Percentiles rank a stretch among this genome's conserved stretches.
phyloP scores from a whole-genome alignment of 345 rosid species.

The Dimocarpus longan region DNA sequence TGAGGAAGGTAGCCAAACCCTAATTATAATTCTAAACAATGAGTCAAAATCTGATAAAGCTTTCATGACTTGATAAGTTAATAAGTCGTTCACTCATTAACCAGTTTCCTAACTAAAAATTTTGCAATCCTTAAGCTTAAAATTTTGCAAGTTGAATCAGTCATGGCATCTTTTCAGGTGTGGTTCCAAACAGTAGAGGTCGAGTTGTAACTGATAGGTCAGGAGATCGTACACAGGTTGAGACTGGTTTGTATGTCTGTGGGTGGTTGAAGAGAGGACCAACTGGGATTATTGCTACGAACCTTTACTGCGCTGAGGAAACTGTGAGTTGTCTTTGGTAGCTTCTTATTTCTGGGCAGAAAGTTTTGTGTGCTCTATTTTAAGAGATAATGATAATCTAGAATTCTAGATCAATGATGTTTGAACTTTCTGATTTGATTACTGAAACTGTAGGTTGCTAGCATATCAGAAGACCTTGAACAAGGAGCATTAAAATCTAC shows the following conservation, averaged over 20 bases:
- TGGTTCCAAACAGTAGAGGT: constrained; percentile 70
- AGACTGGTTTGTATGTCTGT: constrained; percentile 81
- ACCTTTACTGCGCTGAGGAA: constrained; percentile 91
- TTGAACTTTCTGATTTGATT: constrained; percentile 12
- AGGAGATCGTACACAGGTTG: constrained; percentile 42
- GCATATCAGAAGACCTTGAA: constrained; percentile 73
- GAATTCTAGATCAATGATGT: not conserved
- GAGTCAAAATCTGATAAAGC: not conserved
- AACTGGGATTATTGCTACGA: constrained; percentile 83
- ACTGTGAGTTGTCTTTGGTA: constrained; percentile 55
- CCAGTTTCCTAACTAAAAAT: not conserved
- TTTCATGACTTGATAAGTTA: not conserved
- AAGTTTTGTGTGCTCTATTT: not conserved
- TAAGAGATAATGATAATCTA: not conserved
- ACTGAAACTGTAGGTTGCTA: constrained; percentile 54
- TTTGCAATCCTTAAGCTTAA: not conserved
- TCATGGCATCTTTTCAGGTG: constrained; percentile 45
- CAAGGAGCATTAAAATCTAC: constrained; percentile 39
- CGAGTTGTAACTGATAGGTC: constrained; percentile 59
- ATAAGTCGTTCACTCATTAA: not conserved
- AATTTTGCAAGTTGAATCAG: not conserved
- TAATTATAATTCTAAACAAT: not conserved
- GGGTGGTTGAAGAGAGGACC: constrained; percentile 99
- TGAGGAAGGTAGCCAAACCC: no score
- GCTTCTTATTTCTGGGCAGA: not conserved